Percentiles rank a stretch among this genome's conserved stretches.
phyloP scores from a whole-genome alignment of 768 basidiomycete species.

The Suillus placidus region DNA sequence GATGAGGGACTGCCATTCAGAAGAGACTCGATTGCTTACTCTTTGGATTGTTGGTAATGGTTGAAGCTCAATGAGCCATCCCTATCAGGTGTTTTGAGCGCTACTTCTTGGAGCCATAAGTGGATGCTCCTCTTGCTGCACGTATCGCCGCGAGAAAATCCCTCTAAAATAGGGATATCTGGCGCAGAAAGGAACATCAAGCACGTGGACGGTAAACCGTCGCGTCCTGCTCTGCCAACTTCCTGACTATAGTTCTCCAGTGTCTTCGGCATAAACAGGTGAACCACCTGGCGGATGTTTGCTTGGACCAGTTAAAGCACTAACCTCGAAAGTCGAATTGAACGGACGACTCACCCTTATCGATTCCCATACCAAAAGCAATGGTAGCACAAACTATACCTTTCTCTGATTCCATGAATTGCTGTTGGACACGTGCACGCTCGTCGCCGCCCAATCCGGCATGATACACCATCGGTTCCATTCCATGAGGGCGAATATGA shows the following conservation, averaged over 20 bases:
- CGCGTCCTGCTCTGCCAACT: constrained; percentile 47
- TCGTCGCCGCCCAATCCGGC: constrained; percentile 42
- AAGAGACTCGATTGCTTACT: constrained; percentile 28
- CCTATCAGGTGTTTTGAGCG: constrained; percentile 34
- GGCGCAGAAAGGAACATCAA: constrained; percentile 45
- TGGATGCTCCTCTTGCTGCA: constrained; percentile 41
- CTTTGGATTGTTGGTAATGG: constrained; percentile 42
- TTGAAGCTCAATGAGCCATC: constrained; percentile 46
- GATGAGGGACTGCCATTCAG: background rate
- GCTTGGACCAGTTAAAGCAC: constrained; percentile 17
- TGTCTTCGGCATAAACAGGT: constrained; percentile 47
- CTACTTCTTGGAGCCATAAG: constrained; percentile 45
- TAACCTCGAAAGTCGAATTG: background rate
- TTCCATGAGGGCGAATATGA: constrained; percentile 25
- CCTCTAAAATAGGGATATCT: constrained; percentile 51
- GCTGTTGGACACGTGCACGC: constrained; percentile 38
- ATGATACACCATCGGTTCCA: constrained; percentile 44
- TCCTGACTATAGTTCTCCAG: constrained; percentile 51
- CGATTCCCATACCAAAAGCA: constrained; percentile 52
- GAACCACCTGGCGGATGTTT: constrained; percentile 44
- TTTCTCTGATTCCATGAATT: constrained; percentile 42
- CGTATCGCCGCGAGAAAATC: constrained; percentile 52
- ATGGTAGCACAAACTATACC: constrained; percentile 48
- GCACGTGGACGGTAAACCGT: constrained; percentile 46
- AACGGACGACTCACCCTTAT: constrained; percentile 32